Conservation (phyloP, 2,329 filamentous ascomycete species). For the Mycocentrospora acerina region DNA sequence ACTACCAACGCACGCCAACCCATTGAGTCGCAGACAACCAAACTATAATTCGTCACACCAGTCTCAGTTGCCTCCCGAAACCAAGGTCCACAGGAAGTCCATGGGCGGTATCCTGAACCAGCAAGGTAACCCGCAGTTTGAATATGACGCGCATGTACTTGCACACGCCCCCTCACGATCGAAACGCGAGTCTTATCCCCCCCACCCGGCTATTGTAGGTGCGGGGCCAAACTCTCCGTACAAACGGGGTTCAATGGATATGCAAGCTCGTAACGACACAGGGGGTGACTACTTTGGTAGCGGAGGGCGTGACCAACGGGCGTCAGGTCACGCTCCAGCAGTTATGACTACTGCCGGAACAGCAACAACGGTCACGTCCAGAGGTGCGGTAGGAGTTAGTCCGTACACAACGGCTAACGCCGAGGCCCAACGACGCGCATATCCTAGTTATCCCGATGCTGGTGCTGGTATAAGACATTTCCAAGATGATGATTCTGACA, state of each 20-base stretch:
- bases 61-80: slow-evolving; percentile 30
- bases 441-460: slow-evolving; percentile 20
- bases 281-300: slow-evolving; percentile 29
- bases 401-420: slow-evolving; percentile 3
- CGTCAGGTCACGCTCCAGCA: slow-evolving; percentile 1
- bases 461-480: slow-evolving; percentile 34
- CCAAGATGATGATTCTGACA: slow-evolving; percentile 32
- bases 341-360: too few species aligned
- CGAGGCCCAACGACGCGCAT: background rate
- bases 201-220: slow-evolving; percentile 40
- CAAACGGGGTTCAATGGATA: slow-evolving; percentile 24
- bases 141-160: slow-evolving; percentile 29
- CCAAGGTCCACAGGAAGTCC: slow-evolving; percentile 26
- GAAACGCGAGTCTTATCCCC: slow-evolving; percentile 37
- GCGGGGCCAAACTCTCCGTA: slow-evolving; percentile 38
- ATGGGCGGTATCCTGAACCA: slow-evolving; percentile 40
- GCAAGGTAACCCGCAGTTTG: slow-evolving; percentile 26
- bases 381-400: too few species aligned
- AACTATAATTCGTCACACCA: slow-evolving; percentile 39
- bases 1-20: slow-evolving; percentile 24
- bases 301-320: slow-evolving; percentile 20
- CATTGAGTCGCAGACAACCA: slow-evolving; percentile 26
- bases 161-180: slow-evolving; percentile 26
- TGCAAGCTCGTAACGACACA: slow-evolving; percentile 32
- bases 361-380: too few species aligned